These are phyloP conservation scores for Anthostomella pinea DNA, from an alignment of 2,329 filamentous ascomycete genomes.

Conservation along the genomic window DNA sequence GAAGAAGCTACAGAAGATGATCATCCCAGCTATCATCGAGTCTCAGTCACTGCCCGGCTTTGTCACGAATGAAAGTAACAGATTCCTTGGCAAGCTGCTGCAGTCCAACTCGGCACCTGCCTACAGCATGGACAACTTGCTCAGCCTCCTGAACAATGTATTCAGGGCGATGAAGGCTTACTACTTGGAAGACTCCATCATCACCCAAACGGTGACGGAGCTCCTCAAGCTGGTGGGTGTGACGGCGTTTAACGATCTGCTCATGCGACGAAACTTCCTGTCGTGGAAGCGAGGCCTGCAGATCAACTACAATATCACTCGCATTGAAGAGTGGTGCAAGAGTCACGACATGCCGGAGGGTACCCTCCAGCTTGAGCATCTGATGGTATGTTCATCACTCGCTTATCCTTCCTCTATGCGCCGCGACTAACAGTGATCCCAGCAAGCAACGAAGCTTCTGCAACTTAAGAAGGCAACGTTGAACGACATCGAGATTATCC, in stretches of 20 bases:
- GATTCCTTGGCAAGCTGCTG: conserved; percentile 95
- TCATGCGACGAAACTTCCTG: conserved; percentile 97
- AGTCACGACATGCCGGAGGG: conserved; percentile 99
- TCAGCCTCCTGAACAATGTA: conserved; percentile 93
- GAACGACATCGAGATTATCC: conserved; percentile 99
- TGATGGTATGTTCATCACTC: conserved; percentile 68
- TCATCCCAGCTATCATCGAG: conserved; percentile 98
- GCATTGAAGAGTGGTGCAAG: conserved; percentile 99
- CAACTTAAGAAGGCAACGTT: conserved; percentile 98
- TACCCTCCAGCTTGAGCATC: conserved; percentile 92
- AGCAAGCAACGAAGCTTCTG: conserved; percentile 97
- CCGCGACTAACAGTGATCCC: conserved; percentile 26
- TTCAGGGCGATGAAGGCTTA: conserved; percentile 99
- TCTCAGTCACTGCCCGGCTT: conserved; percentile 97
- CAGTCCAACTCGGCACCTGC: conserved; percentile 86
- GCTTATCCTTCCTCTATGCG: conserved; percentile 1
- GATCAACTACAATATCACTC: conserved; percentile 99
- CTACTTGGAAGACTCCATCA: conserved; percentile 93
- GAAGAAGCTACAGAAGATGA: conserved; percentile 99
- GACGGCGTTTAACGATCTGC: conserved; percentile 94
- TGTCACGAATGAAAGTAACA: conserved; percentile 96
- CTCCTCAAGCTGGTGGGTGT: conserved; percentile 90
- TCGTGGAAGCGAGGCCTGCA: conserved; percentile 99
- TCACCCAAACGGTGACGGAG: conserved; percentile 93
- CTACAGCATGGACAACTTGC: conserved; percentile 99